A percentile compares a stretch with the other conserved stretches of the same genome.
Conservation (phyloP, 306 rosid genomes). For the Quercus engelmannii region DNA sequence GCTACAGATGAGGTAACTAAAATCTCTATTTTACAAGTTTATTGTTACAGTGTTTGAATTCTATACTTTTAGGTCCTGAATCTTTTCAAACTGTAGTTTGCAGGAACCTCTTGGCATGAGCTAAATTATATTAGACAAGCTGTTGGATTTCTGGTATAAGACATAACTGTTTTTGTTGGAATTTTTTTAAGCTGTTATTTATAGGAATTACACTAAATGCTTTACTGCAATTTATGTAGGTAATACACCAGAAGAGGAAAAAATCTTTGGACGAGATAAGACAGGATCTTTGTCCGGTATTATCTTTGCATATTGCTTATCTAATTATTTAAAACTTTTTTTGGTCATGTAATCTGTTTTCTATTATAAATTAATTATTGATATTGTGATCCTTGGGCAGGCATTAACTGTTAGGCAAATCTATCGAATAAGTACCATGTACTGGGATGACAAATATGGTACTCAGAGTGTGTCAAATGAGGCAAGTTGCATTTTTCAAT, state of each 20-base stretch:
- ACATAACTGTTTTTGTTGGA: conserved; percentile 14
- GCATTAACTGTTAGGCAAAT: conserved; percentile 94
- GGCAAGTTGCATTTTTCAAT: conserved; percentile 55
- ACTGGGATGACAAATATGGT: conserved; percentile 99
- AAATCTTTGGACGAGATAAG: conserved; percentile 86
- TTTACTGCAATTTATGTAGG: conserved; percentile 47
- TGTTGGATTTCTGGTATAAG: conserved; percentile 91
- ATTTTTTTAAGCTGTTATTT: background rate
- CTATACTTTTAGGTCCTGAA: conserved; percentile 14
- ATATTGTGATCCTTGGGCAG: conserved; percentile 37
- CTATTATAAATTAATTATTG: conserved; percentile 4
- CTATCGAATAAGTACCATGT: conserved; percentile 97
- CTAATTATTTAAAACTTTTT: background rate
- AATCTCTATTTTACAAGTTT: conserved; percentile 4
- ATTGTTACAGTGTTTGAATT: background rate
- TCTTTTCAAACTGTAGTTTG: conserved; percentile 56
- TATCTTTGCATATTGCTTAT: conserved; percentile 19
- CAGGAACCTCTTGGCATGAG: conserved; percentile 98
- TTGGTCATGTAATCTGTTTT: background rate
- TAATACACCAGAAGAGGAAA: conserved; percentile 95
- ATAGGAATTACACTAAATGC: conserved; percentile 9
- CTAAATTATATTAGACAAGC: conserved; percentile 94
- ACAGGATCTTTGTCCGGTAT: conserved; percentile 96
- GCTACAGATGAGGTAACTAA: conserved; percentile 71
- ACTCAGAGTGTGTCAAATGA: conserved; percentile 97